phyloP scores from a whole-genome alignment of 768 basidiomycete species.

The Xerocomellus chrysenteron region DNA sequence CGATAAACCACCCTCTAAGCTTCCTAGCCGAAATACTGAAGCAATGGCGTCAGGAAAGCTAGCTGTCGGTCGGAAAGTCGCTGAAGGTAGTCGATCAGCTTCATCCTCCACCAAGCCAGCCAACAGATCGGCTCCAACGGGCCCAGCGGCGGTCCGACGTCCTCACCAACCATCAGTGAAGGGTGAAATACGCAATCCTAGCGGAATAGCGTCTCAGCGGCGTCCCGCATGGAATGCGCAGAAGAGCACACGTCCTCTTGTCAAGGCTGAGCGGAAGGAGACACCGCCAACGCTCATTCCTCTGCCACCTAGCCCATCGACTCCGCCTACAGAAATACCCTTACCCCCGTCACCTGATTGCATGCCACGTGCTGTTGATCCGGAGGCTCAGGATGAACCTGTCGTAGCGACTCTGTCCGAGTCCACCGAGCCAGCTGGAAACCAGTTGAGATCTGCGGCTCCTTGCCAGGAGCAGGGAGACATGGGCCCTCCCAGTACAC shows the following conservation, averaged over 20 bases:
- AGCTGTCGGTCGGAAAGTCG: slow-evolving; percentile 6
- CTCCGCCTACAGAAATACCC: slow-evolving; percentile 18
- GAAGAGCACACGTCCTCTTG: slow-evolving; percentile 12
- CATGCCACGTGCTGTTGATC: not conserved
- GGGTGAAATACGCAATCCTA: slow-evolving; percentile 7
- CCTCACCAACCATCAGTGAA: slow-evolving; percentile 11
- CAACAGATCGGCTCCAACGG: not conserved
- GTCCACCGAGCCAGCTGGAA: not conserved
- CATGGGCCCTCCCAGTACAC: slow-evolving; percentile 44
- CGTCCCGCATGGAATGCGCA: slow-evolving; percentile 7
- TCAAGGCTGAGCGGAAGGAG: slow-evolving; percentile 15
- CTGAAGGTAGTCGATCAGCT: slow-evolving; percentile 1
- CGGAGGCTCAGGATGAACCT: slow-evolving; percentile 3
- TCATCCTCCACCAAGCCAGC: slow-evolving; percentile 10
- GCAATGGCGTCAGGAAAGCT: not conserved
- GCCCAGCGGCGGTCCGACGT: slow-evolving; percentile 1
- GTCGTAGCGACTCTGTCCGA: not conserved
- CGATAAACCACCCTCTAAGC: slow-evolving; percentile 10
- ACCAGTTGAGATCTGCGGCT: not conserved
- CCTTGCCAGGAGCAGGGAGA: slow-evolving; percentile 2
- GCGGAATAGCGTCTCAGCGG: not conserved
- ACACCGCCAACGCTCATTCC: slow-evolving; percentile 17
- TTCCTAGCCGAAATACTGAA: slow-evolving; percentile 7
- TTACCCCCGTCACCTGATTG: slow-evolving; percentile 21
- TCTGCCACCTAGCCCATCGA: slow-evolving; percentile 22